Evolutionary conservation across 2,329 filamentous ascomycete species (phyloP), one percentile per base, ranked within the genome.

Genomic region (Botrytis squamosa): DNA sequence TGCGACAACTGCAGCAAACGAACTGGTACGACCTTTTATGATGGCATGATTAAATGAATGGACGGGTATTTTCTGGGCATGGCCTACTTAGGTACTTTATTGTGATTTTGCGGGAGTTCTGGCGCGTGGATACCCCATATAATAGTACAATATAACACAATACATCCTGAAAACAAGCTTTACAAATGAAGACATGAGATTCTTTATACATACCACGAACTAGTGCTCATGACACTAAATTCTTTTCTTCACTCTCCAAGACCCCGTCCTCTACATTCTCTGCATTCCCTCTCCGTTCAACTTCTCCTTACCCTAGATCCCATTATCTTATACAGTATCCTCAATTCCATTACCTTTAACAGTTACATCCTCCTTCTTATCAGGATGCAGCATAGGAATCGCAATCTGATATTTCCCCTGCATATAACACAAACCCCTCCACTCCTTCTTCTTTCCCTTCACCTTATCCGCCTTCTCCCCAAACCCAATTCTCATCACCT

Each of bases 401-500:
- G 65, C 10, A 22, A n/a, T 25, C 4, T 55, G 66, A 57, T 68
- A 68, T 33, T 20, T 4, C 33, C 66, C 49, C 5, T 57, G 36
- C 66, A 42, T 42, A 42, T 68, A 68, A 55, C 66, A 68, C 29
- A 68, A 68, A 18, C 66, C 66, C 9, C 2, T 57, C 66, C 66
- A 68, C 16, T 29, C 25, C 6, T 29, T 42, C 40, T 68, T 40
- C 25, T 4, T 9, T 36, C 25, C 12, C 9, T 22, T 25, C 18
- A 40, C 14, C 33, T 42, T 42, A 3, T 9, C 33, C 6, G 4
- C 22, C 16, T 9, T 6, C 70, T 60, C 38, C 29, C 63, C n/a
- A 57, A 57, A 40, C 46, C 76, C 64, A 65, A 80, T 75, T 6
- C 72, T 74, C 10, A 49, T 62, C 16, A 81, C 77, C 55, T 75